Conservation (phyloP, 1,284 basidiomycete species). For the Boletus nobilissimus region DNA sequence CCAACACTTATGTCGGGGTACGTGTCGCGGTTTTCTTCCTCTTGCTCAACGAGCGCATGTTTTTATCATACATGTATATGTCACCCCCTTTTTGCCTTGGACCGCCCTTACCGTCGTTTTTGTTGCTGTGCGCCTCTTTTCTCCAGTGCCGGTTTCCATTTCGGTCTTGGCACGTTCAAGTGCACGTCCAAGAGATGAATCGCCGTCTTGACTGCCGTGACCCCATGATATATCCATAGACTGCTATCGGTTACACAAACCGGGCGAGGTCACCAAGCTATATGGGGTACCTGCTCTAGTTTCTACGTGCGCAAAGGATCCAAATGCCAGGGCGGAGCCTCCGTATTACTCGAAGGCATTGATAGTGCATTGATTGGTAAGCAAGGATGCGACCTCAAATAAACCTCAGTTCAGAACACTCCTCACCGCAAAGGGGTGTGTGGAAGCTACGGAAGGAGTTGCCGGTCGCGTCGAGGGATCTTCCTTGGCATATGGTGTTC, state of each 20-base stretch:
- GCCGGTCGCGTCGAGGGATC: not conserved
- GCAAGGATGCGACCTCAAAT: not conserved
- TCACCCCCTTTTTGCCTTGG: no score
- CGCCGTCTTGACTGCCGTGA: no score
- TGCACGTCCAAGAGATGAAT: no score
- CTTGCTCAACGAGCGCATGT: not conserved
- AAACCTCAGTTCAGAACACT: not conserved
- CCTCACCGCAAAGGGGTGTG: not conserved
- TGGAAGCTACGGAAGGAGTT: not conserved
- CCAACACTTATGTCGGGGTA: constrained; percentile 96
- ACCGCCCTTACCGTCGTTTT: no score
- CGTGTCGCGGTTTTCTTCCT: constrained; percentile 43
- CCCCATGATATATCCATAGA: no score
- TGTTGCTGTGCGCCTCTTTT: no score
- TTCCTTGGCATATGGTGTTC: constrained; percentile 1
- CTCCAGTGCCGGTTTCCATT: no score
- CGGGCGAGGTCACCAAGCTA: not conserved
- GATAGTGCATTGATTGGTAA: not conserved
- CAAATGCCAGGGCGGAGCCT: not conserved
- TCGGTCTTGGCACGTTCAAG: no score
- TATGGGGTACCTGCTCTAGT: not conserved
- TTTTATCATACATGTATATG: no score
- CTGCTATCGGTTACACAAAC: not conserved
- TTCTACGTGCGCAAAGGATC: not conserved
- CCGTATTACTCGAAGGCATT: constrained; percentile 4